Base-by-base conservation (phyloP, 2,329 filamentous ascomycete genomes). In the Penicillium brasilianum region DNA sequence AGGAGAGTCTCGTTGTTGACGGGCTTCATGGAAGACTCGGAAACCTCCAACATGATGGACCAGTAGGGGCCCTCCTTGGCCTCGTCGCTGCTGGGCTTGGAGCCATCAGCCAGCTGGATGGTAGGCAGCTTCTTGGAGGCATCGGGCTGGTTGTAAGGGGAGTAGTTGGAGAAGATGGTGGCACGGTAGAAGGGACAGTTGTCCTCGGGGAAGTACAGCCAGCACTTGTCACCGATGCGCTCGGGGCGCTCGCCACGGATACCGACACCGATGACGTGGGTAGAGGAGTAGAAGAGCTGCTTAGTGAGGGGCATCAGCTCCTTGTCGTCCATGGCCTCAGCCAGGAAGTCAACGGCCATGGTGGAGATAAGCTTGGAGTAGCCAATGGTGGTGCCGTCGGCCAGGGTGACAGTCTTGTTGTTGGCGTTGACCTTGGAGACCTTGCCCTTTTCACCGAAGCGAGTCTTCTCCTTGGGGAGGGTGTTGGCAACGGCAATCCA, bases 101-200 rank as follows among this genome's bases (percentile, higher is more conserved):
- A 90, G 77, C 95, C 95, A 72, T 97, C 86, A 60, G 90, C 95
- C 44, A 93, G 85, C 78, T 93, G 90, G 70, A 92, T 82, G 22
- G 95, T 98, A 41, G 93, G 87, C 59, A 99, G 69, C 85, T 96
- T 95, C 76, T 85, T 89, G 60, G 89, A 88, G 61, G 88, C 84
- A 68, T 91, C 83, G 36, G 95, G 95, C 83, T 98, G 95, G 85
- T 99, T 99, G 87, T 96, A 89, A 56, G 94, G 95, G 22, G 95
- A 98, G 87, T 99, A 99, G 87, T 99, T 99, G 81, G 94, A 98
- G 88, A 99, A 99, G 83, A 99, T 98, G 76, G 95, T 99, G 75
- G 95, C 95, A 71, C 95, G 92, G 86, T 99, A 99, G 86, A 99
- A 99, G 77, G 93, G 93, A 85, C 93, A 97, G 86, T 99, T 90